These are phyloP conservation scores for Epithele typhae DNA, from an alignment of 768 basidiomycete species.

Conservation along the genomic window DNA sequence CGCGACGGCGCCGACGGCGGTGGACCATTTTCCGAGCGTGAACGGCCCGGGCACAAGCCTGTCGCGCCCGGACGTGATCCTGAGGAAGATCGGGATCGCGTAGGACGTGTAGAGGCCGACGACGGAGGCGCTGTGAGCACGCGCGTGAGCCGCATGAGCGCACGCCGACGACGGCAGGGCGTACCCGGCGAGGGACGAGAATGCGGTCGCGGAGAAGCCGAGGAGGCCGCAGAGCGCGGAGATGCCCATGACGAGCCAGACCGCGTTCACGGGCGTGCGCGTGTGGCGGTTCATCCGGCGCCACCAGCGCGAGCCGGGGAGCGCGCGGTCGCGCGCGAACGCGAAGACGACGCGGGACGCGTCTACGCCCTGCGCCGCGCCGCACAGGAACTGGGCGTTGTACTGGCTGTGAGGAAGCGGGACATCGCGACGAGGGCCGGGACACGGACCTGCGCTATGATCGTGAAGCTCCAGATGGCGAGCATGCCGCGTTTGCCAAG, in stretches of 20 bases:
- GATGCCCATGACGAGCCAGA: constrained; percentile 63
- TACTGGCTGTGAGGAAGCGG: too few relatives aligned
- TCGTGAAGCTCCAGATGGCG: constrained; percentile 64
- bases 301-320: constrained; percentile 69
- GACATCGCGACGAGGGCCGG: neutral
- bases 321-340: constrained; percentile 67
- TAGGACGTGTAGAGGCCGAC: constrained; percentile 70
- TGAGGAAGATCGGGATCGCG: constrained; percentile 46
- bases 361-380: constrained; percentile 69
- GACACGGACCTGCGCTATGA: constrained; percentile 47
- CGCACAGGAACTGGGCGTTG: constrained; percentile 52
- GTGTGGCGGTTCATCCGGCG: constrained; percentile 53
- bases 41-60: constrained; percentile 18
- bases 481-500: constrained; percentile 70
- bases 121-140: constrained; percentile 40
- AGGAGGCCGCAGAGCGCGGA: constrained; percentile 57
- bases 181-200: constrained; percentile 64
- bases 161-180: neutral
- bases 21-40: constrained; percentile 18
- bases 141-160: too few relatives aligned
- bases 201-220: constrained; percentile 59
- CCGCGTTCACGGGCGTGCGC: constrained; percentile 71
- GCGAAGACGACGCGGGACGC: constrained; percentile 74
- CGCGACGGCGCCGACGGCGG: constrained; percentile 13
- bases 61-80: constrained; percentile 7